A percentile compares a stretch with the other conserved stretches of the same genome.
These are phyloP conservation scores for Tetrapisispora iriomotensis DNA, from an alignment of 805 yeast genomes.

Conservation along the genomic window DNA sequence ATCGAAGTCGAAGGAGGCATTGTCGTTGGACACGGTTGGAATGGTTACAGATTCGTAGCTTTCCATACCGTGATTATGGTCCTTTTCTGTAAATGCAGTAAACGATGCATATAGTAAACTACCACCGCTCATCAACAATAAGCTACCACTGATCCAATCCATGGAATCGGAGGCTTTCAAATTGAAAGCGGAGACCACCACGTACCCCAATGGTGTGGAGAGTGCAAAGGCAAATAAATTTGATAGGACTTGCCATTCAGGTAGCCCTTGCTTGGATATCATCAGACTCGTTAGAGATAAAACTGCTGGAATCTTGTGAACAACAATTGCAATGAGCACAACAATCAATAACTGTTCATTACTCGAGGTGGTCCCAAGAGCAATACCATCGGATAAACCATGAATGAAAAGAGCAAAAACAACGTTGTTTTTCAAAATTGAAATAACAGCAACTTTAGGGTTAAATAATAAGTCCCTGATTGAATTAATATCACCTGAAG, in stretches of 20 bases:
- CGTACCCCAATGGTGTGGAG: conserved; percentile 28
- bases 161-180: conserved; percentile 19
- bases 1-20: not conserved
- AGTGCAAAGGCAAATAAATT: conserved; percentile 36
- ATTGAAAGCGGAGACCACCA: conserved; percentile 20
- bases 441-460: conserved; percentile 19
- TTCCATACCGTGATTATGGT: conserved; percentile 4
- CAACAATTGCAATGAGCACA: conserved; percentile 45
- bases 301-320: conserved; percentile 59
- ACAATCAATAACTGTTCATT: conserved; percentile 32
- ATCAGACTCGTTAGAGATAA: conserved; percentile 48
- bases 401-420: conserved; percentile 53
- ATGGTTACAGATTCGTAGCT: not conserved
- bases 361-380: conserved; percentile 45
- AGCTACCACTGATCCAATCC: conserved; percentile 25
- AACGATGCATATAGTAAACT: conserved; percentile 29
- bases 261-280: conserved; percentile 32
- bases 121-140: conserved; percentile 29
- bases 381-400: conserved; percentile 54
- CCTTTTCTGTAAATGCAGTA: conserved; percentile 23
- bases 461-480: conserved; percentile 15
- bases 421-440: conserved; percentile 36
- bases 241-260: conserved; percentile 31
- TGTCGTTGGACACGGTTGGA: not conserved
- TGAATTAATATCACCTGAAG: conserved; percentile 5